phyloP scores from a whole-genome alignment of 2,329 filamentous ascomycete species.

The Ophiostoma sp. region DNA sequence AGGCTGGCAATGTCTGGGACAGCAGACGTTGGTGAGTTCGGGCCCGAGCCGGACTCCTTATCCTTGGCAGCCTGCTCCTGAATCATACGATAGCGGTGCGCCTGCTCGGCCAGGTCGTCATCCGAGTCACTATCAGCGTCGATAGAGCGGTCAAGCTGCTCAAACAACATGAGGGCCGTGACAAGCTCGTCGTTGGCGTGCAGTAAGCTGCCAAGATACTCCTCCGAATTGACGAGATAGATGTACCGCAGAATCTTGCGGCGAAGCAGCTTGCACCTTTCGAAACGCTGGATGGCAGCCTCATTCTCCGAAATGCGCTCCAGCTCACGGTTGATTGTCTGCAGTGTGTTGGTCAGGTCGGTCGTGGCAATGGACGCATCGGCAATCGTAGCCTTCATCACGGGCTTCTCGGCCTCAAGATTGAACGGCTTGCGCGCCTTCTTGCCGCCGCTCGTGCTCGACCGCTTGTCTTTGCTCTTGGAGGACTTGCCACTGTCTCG shows the following conservation, averaged over 20 bases:
- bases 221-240: constrained; percentile 84
- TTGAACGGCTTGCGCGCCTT: constrained; percentile 70
- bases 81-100: constrained; percentile 56
- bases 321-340: constrained; percentile 85
- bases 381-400: constrained; percentile 85
- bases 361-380: constrained; percentile 88
- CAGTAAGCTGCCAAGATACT: constrained; percentile 87
- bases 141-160: constrained; percentile 86
- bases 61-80: constrained; percentile 46
- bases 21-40: constrained; percentile 44
- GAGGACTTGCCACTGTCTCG: not conserved
- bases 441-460: constrained; percentile 41
- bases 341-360: constrained; percentile 82
- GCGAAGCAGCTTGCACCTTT: constrained; percentile 81
- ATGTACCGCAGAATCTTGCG: constrained; percentile 89
- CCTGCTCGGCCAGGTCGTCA: constrained; percentile 66
- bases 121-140: constrained; percentile 73
- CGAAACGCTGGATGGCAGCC: constrained; percentile 73
- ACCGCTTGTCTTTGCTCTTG: constrained; percentile 47
- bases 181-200: constrained; percentile 97
- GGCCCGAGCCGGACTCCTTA: constrained; percentile 49
- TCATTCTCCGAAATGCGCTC: constrained; percentile 85
- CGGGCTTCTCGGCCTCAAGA: constrained; percentile 81
- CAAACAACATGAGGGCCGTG: constrained; percentile 87
- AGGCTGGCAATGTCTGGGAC: constrained; percentile 47